A percentile compares a stretch with the other conserved stretches of the same genome.
These are phyloP conservation scores for Lentinula aciculospora DNA, from an alignment of 768 basidiomycete species.

Conservation along the genomic window DNA sequence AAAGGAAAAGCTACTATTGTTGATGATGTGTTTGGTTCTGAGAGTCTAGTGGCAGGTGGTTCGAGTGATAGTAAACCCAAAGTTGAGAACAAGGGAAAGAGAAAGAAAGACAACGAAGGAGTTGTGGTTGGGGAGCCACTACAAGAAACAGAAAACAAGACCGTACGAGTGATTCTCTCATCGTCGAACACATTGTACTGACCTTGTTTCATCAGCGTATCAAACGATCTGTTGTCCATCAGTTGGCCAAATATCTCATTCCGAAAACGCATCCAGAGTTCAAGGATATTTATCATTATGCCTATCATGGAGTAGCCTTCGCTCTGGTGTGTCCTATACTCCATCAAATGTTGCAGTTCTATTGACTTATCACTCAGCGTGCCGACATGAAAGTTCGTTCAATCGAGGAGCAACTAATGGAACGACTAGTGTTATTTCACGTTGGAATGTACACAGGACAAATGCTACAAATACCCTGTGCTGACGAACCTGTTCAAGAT, in stretches of 20 bases:
- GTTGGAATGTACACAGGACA: conserved; percentile 1
- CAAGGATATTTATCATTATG: conserved; percentile 41
- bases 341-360: neutral
- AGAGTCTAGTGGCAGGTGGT: neutral
- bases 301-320: conserved; percentile 44
- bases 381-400: conserved; percentile 27
- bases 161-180: conserved; percentile 30
- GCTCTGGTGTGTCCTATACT: conserved; percentile 36
- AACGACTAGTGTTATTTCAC: neutral
- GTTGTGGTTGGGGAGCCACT: conserved; percentile 18
- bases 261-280: conserved; percentile 44
- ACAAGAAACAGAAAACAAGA: conserved; percentile 58
- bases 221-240: conserved; percentile 35
- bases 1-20: conserved; percentile 33
- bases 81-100: conserved; percentile 23
- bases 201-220: conserved; percentile 28
- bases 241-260: conserved; percentile 33
- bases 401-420: neutral
- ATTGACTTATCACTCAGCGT: conserved; percentile 25
- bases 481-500: neutral
- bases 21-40: conserved; percentile 24
- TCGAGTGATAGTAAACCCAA: conserved; percentile 8
- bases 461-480: neutral
- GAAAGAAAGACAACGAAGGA: conserved; percentile 18
- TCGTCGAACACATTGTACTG: neutral